Conservation (phyloP, 1,284 basidiomycete species). For the Moesziomyces antarcticus region DNA sequence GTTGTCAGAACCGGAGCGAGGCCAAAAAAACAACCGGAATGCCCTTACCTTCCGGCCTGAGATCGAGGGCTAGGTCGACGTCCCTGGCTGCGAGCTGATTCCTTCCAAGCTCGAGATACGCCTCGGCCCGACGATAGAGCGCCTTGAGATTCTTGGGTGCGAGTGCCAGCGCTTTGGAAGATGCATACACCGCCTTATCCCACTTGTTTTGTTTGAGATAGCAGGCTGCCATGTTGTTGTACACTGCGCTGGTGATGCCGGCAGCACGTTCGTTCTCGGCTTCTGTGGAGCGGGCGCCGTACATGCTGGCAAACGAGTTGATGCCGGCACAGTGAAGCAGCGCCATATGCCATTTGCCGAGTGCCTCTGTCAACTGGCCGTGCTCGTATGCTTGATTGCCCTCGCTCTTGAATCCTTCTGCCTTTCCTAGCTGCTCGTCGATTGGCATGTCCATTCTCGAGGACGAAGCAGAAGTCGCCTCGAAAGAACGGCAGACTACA, state of each 20-base stretch:
- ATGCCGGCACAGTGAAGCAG: conserved; percentile 48
- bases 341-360: conserved; percentile 48
- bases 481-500: background rate
- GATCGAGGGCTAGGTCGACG: conserved; percentile 42
- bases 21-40: background rate
- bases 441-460: conserved; percentile 17
- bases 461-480: background rate
- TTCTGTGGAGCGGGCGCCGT: conserved; percentile 37
- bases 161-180: conserved; percentile 35
- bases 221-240: conserved; percentile 51
- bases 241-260: conserved; percentile 34
- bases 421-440: conserved; percentile 27
- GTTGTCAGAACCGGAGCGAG: background rate
- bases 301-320: conserved; percentile 47
- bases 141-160: conserved; percentile 47
- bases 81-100: conserved; percentile 40
- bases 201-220: conserved; percentile 38
- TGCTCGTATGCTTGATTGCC: conserved; percentile 38
- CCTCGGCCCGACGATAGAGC: conserved; percentile 42
- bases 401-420: conserved; percentile 32
- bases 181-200: conserved; percentile 40
- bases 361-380: conserved; percentile 19
- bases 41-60: conserved; percentile 28
- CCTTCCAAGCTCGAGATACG: conserved; percentile 37
- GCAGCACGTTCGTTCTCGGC: conserved; percentile 37